Evolutionary conservation across 2,329 filamentous ascomycete genomes (phyloP), one percentile per base, ranked within the genome.

Genomic region (Neofusicoccum cordaticola): DNA sequence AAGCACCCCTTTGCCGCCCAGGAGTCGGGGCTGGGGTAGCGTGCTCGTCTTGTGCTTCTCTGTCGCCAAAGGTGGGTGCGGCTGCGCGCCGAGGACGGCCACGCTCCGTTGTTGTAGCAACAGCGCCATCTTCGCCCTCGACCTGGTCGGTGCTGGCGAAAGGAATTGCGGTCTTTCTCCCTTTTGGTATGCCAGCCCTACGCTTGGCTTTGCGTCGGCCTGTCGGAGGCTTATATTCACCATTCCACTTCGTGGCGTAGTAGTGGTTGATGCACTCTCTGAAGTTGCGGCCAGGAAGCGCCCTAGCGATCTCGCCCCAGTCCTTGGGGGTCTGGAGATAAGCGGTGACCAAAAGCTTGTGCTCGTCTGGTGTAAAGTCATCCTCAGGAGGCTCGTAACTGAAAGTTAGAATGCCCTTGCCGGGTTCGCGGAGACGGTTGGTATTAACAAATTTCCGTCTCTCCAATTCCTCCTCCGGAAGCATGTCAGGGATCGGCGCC

Each of bases 191-290:
- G 7, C 47, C 52, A 8, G 60, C 51, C 17, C 56, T 57, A 5
- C 57, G 41, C 41, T 48, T 62, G 15, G 35, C 58, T 34, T 65
- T 65, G 57, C 63, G 56, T 9, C 57, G 45, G 15, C 57, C 48
- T 8, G 48, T 65, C 8, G 63, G 63, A 11, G 56, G 89, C 74
- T 93, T 92, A 66, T 93, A 88, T 67, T 91, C 88, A 47, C 88
- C 85, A 52, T 88, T 84, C 78, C 89, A 90, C 78, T 87, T 95
- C 73, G 89, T 91, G 67, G 91, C 83, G 75, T 95, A 95, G 77
- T 95, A 95, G 75, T 93, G 92, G 73, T 92, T 89, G 69, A 95
- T 95, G 75, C 90, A 92, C 52, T 90, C 86, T 68, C 90, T 89
- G 76, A 92, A 93, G 70, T 90, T 88, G 27, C 91, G 86, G 35